phyloP scores from a whole-genome alignment of 2,329 filamentous ascomycete species.

The Fusarium sp. region DNA sequence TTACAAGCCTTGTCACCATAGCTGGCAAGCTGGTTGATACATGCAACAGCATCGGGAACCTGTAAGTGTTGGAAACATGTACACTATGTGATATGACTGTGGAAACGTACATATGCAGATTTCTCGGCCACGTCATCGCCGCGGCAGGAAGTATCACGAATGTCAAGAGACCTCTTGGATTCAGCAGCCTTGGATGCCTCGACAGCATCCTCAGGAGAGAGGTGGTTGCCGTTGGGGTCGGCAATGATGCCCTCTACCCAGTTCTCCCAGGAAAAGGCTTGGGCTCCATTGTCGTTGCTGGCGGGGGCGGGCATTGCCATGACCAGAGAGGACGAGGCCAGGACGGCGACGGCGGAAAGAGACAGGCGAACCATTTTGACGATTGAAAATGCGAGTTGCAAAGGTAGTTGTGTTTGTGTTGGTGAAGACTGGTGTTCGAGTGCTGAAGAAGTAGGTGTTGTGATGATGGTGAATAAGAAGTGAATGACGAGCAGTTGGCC shows the following conservation, averaged over 20 bases:
- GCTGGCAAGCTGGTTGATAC: background rate
- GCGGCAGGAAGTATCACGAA: background rate
- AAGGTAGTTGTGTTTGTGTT: background rate
- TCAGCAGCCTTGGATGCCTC: background rate
- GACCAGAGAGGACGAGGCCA: background rate
- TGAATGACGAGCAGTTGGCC: background rate
- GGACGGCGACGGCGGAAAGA: background rate
- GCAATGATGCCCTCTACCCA: background rate
- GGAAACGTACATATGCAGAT: background rate
- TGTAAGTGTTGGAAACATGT: background rate
- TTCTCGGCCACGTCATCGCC: background rate
- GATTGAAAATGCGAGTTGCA: background rate
- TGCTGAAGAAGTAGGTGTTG: background rate
- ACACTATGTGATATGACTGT: rapidly evolving
- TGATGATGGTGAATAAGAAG: background rate
- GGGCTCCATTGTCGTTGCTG: background rate
- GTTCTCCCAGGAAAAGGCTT: background rate
- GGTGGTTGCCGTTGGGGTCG: background rate
- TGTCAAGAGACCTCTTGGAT: background rate
- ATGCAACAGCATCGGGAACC: background rate
- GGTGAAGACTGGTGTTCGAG: background rate
- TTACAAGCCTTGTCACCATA: background rate
- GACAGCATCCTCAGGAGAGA: background rate
- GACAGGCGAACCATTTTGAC: background rate
- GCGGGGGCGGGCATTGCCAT: background rate